Conservation (phyloP, 305 asterid species). For the Andrographis paniculata region DNA sequence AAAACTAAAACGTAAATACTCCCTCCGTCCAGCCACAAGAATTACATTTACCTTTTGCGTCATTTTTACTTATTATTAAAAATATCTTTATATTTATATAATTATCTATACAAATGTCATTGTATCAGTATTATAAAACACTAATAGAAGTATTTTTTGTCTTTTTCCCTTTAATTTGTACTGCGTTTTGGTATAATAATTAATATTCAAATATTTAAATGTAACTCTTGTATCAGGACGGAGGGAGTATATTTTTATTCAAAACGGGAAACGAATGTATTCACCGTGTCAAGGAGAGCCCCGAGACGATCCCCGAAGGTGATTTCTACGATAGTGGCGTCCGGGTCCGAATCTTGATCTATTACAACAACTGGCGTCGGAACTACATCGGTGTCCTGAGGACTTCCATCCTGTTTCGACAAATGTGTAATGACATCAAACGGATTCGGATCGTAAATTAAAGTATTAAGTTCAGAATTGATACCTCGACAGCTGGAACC, state of each 20-base stretch:
- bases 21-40: no score
- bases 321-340: constrained; percentile 85
- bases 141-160: no score
- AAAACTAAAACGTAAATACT: no score
- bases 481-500: constrained; percentile 73
- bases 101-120: no score
- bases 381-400: constrained; percentile 43
- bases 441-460: neutral
- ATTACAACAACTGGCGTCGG: constrained; percentile 77
- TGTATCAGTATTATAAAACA: no score
- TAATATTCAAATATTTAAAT: no score
- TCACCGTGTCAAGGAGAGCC: constrained; percentile 87
- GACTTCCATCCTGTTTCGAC: constrained; percentile 53
- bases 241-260: neutral
- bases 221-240: no score
- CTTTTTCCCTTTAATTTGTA: no score
- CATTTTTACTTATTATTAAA: no score
- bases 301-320: constrained; percentile 98
- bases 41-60: no score
- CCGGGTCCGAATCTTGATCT: constrained; percentile 86
- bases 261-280: constrained; percentile 7
- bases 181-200: no score
- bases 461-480: constrained; percentile 10
- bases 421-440: constrained; percentile 19
- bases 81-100: no score